These are phyloP conservation scores for Leccinellum rugosiceps DNA, from an alignment of 768 basidiomycete genomes.

Conservation along the genomic window DNA sequence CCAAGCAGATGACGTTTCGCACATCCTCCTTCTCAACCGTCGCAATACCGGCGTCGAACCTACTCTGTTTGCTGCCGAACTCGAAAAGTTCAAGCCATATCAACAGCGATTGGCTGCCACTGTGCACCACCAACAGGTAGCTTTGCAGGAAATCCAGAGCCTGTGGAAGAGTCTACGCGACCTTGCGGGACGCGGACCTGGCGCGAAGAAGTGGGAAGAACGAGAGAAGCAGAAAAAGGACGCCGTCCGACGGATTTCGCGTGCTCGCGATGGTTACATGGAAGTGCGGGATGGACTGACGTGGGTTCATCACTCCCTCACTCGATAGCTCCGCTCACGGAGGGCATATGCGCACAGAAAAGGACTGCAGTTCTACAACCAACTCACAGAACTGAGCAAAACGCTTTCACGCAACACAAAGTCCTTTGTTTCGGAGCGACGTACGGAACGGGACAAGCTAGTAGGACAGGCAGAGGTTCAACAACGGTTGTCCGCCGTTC, in stretches of 20 bases:
- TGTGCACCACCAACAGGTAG: slow-evolving; percentile 69
- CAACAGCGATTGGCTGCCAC: slow-evolving; percentile 80
- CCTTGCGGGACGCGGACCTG: slow-evolving; percentile 68
- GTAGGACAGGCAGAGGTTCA: slow-evolving; percentile 70
- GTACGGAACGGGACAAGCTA: slow-evolving; percentile 66
- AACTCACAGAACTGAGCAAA: slow-evolving; percentile 62
- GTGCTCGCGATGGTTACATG: slow-evolving; percentile 81
- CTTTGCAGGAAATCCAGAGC: slow-evolving; percentile 70
- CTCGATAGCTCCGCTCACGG: slow-evolving; percentile 5
- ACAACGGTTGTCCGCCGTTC: slow-evolving; percentile 50
- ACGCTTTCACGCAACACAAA: slow-evolving; percentile 58
- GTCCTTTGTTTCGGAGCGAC: slow-evolving; percentile 60
- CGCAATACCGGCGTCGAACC: slow-evolving; percentile 82
- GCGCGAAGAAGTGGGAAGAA: slow-evolving; percentile 79
- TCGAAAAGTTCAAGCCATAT: slow-evolving; percentile 94
- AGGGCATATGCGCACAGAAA: slow-evolving; percentile 47
- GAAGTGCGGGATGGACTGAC: slow-evolving; percentile 82
- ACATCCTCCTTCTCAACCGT: slow-evolving; percentile 86
- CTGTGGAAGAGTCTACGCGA: slow-evolving; percentile 75
- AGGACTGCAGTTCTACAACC: slow-evolving; percentile 85
- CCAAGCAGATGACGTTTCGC: slow-evolving; percentile 95
- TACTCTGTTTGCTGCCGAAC: slow-evolving; percentile 84
- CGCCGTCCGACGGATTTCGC: slow-evolving; percentile 62
- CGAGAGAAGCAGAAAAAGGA: slow-evolving; percentile 79
- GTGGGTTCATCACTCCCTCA: slow-evolving; percentile 44